Evolutionary conservation across 83 land plant genomes (phyloP).

Genomic region (Diphasiastrum complanatum): DNA sequence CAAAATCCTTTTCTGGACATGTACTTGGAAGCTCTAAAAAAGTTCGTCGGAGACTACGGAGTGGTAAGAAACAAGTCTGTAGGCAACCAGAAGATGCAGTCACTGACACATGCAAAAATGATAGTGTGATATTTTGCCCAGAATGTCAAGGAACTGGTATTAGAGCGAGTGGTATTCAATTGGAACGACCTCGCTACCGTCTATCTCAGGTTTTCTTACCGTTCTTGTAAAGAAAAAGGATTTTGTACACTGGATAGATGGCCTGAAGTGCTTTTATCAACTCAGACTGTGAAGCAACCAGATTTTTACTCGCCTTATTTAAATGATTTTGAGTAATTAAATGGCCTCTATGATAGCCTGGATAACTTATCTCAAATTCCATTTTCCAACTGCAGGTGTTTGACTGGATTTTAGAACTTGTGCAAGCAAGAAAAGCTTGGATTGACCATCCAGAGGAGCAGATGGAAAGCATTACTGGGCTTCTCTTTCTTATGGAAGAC

Average conservation of each 20-base stretch:
- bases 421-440: constrained; percentile 67
- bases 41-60: constrained; percentile 26
- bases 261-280: too few species aligned
- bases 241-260: too few species aligned
- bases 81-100: constrained; percentile 27
- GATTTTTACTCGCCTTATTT: neutral
- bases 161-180: constrained; percentile 37
- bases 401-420: constrained; percentile 45
- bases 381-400: constrained; percentile 44
- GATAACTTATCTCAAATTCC: too few species aligned
- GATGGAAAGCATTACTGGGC: constrained; percentile 49
- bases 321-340: neutral
- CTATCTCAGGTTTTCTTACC: constrained; percentile 69
- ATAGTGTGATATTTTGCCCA: constrained; percentile 62
- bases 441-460: constrained; percentile 51
- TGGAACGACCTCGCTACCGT: constrained; percentile 57
- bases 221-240: too few species aligned
- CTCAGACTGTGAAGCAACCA: too few species aligned
- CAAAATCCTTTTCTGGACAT: constrained; percentile 40
- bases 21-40: constrained; percentile 14
- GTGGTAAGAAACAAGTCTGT: constrained; percentile 16
- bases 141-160: constrained; percentile 92
- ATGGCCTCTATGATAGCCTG: too few species aligned
- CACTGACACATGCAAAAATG: constrained; percentile 1
- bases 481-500: too few species aligned